Base-by-base conservation (phyloP, 257 asterid genomes). In the Haberlea rhodopensis region DNA sequence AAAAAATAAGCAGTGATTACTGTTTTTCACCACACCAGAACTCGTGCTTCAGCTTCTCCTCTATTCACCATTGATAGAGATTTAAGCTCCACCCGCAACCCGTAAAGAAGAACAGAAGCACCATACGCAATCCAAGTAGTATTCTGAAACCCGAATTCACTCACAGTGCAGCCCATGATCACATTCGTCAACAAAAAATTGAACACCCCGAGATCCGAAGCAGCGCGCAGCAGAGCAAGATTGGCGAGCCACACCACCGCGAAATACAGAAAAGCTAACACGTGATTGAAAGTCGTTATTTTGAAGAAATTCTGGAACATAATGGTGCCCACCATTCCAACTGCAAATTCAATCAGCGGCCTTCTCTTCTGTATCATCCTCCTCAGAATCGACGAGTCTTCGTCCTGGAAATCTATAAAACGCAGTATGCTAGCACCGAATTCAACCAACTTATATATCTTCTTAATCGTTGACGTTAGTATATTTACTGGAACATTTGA, bases 191-290 rank as follows among this genome's bases (percentile, higher is more conserved):
- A 23, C 1, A 74, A 20, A 65, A 66, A 62, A 18, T 75, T 57
- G 26, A 75, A 64, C 11, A 69, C 46, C 23, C 76, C 71, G 18
- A 61, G 8, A 13, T 79, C 81, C 24, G 23, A 29, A 66, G 68
- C 29, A 65, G 67, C 15, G 53, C 71, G 48, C 2, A 40, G 18
- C 55, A 69, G 34, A 4, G 84, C 84, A 10, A 70, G 40, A 34
- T 15, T 28, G 6, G 76, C 68, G 21, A 66, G 57, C 71, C 74
- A 71, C 4, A 63, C 61, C 8, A 54, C 16, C 3, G 76, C 49
- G 1, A 56, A 60, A 24, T 23, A 71, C 21, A 66, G 15, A 20
- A 67, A 67, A 29, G 59, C 63, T 32, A 66, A 16, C 59, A 71
- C 25, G 8, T 22, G 43, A 6, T 24, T 8, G 2, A 48, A 3